Conservation (phyloP, 2,329 filamentous ascomycete genomes). For the Rhytidhysteron rufulum region DNA sequence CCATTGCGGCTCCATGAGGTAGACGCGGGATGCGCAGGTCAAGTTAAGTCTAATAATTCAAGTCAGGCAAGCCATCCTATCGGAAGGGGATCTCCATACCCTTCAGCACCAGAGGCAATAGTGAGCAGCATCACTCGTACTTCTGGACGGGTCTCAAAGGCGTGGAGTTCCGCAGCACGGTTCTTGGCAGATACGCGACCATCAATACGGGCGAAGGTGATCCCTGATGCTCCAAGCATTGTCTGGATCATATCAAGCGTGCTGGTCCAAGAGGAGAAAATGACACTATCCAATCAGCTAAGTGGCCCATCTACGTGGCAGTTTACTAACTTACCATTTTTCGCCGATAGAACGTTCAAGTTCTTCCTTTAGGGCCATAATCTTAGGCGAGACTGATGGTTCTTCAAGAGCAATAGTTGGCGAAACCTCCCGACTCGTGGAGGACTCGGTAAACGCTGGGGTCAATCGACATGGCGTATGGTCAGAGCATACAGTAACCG, state of each 20-base stretch:
- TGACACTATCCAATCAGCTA: slow-evolving; percentile 33
- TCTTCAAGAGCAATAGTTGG: not conserved
- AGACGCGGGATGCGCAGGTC: slow-evolving; percentile 45
- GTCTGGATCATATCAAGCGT: slow-evolving; percentile 46
- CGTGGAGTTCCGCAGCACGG: slow-evolving; percentile 38
- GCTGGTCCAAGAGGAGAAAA: slow-evolving; percentile 51
- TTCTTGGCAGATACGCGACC: slow-evolving; percentile 44
- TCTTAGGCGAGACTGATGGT: slow-evolving; percentile 19
- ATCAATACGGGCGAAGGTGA: slow-evolving; percentile 45
- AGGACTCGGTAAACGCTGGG: not conserved
- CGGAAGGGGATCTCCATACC: slow-evolving; percentile 33
- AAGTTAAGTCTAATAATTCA: slow-evolving; percentile 40
- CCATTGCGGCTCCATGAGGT: slow-evolving; percentile 52
- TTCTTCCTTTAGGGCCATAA: slow-evolving; percentile 31
- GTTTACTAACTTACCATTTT: slow-evolving; percentile 41
- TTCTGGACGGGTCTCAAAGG: slow-evolving; percentile 36
- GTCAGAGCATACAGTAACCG: not conserved
- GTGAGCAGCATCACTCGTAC: slow-evolving; percentile 48
- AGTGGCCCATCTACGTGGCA: not conserved
- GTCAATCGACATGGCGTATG: not conserved
- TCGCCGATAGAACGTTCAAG: slow-evolving; percentile 18
- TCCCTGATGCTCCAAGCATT: slow-evolving; percentile 32
- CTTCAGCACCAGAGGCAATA: slow-evolving; percentile 50
- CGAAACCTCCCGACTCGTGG: no score
- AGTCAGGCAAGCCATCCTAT: not conserved